phyloP scores from a whole-genome alignment of 1,284 basidiomycete genomes.

The Rhodotorula glutinis region DNA sequence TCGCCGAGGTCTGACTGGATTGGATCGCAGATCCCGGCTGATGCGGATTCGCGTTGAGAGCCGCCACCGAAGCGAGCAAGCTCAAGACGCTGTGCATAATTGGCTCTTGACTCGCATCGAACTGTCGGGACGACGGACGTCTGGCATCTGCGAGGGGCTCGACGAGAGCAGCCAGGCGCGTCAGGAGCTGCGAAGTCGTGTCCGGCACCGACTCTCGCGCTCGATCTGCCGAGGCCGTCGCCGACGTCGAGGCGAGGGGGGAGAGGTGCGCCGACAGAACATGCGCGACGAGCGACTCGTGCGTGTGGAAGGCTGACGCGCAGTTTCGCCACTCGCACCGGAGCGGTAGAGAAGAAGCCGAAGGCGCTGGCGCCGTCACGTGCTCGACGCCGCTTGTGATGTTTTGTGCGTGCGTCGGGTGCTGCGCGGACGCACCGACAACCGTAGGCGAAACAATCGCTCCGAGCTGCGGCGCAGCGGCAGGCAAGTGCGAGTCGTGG shows the following conservation, averaged over 20 bases:
- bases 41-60: too few species aligned
- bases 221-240: too few species aligned
- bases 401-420: background rate
- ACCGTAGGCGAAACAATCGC: background rate
- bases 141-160: too few species aligned
- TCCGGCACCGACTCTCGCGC: too few species aligned
- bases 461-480: background rate
- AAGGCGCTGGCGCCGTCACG: background rate
- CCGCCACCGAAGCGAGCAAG: too few species aligned
- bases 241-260: background rate
- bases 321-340: slow-evolving; percentile 8
- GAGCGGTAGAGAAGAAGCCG: background rate
- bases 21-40: background rate
- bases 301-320: background rate
- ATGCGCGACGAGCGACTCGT: slow-evolving; percentile 2
- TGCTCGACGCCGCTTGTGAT: background rate
- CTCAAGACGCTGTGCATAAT: too few species aligned
- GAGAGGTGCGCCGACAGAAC: background rate
- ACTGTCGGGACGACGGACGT: too few species aligned
- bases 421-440: background rate
- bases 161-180: too few species aligned
- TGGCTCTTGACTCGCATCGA: too few species aligned
- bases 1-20: background rate
- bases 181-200: too few species aligned
- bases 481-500: slow-evolving; percentile 1